phyloP scores from a whole-genome alignment of 2,329 filamentous ascomycete species.

The Exophiala phaeomuriformis region DNA sequence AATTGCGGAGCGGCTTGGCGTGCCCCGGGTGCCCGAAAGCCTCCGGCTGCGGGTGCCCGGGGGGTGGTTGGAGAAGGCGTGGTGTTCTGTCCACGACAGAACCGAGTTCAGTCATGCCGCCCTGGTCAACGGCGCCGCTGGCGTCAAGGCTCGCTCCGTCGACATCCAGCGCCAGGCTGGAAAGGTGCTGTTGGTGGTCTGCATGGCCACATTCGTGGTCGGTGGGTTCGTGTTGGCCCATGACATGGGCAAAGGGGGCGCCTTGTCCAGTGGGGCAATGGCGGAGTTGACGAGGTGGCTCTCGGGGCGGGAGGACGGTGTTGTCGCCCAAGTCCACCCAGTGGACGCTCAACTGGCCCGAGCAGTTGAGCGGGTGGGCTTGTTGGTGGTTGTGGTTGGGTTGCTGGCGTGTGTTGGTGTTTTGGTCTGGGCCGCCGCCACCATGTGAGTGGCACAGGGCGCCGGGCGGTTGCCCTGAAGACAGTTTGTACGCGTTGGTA shows the following conservation, averaged over 20 bases:
- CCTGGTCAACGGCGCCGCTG: neutral
- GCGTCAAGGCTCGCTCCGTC: neutral
- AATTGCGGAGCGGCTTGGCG: neutral
- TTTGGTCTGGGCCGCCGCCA: constrained; percentile 12
- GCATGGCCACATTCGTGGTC: constrained; percentile 8
- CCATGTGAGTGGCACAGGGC: neutral
- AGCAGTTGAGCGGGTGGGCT: constrained; percentile 11
- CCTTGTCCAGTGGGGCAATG: constrained; percentile 14
- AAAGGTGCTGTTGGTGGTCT: constrained; percentile 10
- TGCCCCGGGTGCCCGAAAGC: neutral
- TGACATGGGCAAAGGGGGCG: constrained; percentile 12
- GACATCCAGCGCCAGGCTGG: constrained; percentile 14
- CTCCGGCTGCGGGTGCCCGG: constrained; percentile 4
- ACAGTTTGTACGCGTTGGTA: neutral
- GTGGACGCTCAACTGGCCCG: constrained; percentile 14
- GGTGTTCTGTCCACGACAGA: constrained; percentile 12
- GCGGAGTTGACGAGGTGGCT: constrained; percentile 11
- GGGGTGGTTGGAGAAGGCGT: constrained; percentile 17
- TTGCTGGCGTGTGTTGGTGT: constrained; percentile 10
- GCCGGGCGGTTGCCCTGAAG: constrained; percentile 8
- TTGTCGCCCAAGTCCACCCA: constrained; percentile 12
- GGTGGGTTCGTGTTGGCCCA: constrained; percentile 20
- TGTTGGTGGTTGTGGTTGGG: constrained; percentile 5
- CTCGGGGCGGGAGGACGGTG: constrained; percentile 4
- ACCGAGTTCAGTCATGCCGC: constrained; percentile 16